Percentiles rank a stretch among this genome's conserved stretches.
phyloP scores from a whole-genome alignment of 1,284 basidiomycete species.

The Tylopilus orsonianus region DNA sequence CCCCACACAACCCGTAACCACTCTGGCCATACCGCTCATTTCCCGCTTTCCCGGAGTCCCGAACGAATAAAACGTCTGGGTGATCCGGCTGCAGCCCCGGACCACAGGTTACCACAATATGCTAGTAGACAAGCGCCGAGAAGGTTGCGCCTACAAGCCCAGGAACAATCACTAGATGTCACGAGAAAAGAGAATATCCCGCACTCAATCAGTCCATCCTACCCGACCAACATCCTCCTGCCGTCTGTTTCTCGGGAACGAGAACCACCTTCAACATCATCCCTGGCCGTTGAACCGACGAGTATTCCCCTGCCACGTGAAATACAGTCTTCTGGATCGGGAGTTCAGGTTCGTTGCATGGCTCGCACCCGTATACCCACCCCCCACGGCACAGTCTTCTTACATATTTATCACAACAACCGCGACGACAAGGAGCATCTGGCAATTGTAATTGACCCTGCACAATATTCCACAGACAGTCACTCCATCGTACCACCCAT shows the following conservation, averaged over 20 bases:
- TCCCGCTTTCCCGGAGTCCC: slow-evolving; percentile 61
- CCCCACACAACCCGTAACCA: slow-evolving; percentile 77
- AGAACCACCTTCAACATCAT: slow-evolving; percentile 8
- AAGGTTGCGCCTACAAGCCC: slow-evolving; percentile 48
- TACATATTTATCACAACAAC: slow-evolving; percentile 94
- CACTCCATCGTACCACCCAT: slow-evolving; percentile 55
- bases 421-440: slow-evolving; percentile 93
- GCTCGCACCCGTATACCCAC: slow-evolving; percentile 97
- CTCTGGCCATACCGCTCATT: slow-evolving; percentile 40
- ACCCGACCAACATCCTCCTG: slow-evolving; percentile 26
- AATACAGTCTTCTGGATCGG: slow-evolving; percentile 8
- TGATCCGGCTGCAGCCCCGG: slow-evolving; percentile 33
- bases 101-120: slow-evolving; percentile 52
- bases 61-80: slow-evolving; percentile 45
- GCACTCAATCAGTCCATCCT: slow-evolving; percentile 28
- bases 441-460: slow-evolving; percentile 93
- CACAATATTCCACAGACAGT: slow-evolving; percentile 58
- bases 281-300: slow-evolving; percentile 3
- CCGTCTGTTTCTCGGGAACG: slow-evolving; percentile 28
- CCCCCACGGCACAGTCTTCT: slow-evolving; percentile 90
- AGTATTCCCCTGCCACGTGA: slow-evolving; percentile 13
- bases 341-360: slow-evolving; percentile 81
- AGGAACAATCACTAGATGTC: slow-evolving; percentile 11
- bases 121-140: slow-evolving; percentile 73
- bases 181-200: slow-evolving; percentile 31